Evolutionary conservation across 495 filamentous ascomycete genomes (phyloP).

Genomic region (Physcia stellaris): DNA sequence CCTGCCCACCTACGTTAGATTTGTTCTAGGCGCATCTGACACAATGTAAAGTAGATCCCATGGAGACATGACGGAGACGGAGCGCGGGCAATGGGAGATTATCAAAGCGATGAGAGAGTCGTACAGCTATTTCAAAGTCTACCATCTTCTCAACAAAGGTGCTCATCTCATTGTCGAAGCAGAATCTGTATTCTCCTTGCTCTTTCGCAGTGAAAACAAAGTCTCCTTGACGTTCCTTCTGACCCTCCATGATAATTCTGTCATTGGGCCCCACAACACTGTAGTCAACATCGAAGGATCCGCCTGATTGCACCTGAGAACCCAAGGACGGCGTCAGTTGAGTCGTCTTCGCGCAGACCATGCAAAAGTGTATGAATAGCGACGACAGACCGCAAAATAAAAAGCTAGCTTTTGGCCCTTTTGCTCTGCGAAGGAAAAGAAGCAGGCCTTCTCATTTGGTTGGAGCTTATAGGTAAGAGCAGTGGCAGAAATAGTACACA

Average conservation of each 20-base stretch:
- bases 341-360: not conserved
- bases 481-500: slow-evolving; percentile 53
- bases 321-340: not conserved
- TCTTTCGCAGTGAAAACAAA: slow-evolving; percentile 96
- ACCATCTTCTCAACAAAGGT: slow-evolving; percentile 97
- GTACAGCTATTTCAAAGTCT: slow-evolving; percentile 94
- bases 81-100: not conserved
- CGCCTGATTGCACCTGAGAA: slow-evolving; percentile 80
- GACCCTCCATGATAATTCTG: slow-evolving; percentile 71
- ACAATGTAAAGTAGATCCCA: not conserved
- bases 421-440: slow-evolving; percentile 66
- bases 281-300: slow-evolving; percentile 94
- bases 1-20: slow-evolving; percentile 33
- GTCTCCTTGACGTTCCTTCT: slow-evolving; percentile 91
- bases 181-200: slow-evolving; percentile 88
- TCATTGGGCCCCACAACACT: slow-evolving; percentile 69
- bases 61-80: not conserved
- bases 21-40: not conserved
- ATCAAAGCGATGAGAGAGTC: slow-evolving; percentile 17
- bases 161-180: slow-evolving; percentile 97
- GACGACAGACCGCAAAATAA: slow-evolving; percentile 82
- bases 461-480: slow-evolving; percentile 88
- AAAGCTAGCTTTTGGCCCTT: slow-evolving; percentile 84
- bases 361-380: slow-evolving; percentile 6
- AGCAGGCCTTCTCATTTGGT: slow-evolving; percentile 90